phyloP scores from a whole-genome alignment of 2,329 filamentous ascomycete species.

The Stachybotrys echinatus region DNA sequence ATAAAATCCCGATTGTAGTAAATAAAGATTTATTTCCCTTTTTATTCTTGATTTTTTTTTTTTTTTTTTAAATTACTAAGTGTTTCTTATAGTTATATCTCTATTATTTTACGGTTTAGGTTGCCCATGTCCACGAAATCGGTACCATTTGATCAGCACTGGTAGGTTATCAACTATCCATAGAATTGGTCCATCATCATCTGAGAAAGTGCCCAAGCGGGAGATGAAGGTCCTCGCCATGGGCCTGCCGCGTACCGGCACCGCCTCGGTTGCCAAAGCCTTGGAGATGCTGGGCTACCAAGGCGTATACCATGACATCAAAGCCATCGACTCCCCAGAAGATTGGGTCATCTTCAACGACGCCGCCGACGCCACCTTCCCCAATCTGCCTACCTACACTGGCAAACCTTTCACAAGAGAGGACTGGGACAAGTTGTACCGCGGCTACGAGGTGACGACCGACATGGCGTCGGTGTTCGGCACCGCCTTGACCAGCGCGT shows the following conservation, averaged over 20 bases:
- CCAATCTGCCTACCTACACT: constrained; percentile 17
- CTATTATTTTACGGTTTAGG: no score
- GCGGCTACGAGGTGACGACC: constrained; percentile 20
- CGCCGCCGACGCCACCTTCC: constrained; percentile 23
- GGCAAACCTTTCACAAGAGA: constrained; percentile 17
- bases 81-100: no score
- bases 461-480: constrained; percentile 22
- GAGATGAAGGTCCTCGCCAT: constrained; percentile 23
- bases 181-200: not conserved
- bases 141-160: not conserved
- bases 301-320: constrained; percentile 23
- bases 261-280: constrained; percentile 26
- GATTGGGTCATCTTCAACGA: constrained; percentile 18
- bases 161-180: not conserved
- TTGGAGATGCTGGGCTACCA: constrained; percentile 25
- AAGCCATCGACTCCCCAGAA: constrained; percentile 13
- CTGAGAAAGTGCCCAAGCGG: no score
- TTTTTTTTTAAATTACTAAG: no score
- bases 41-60: no score
- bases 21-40: no score
- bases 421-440: constrained; percentile 27
- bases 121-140: not conserved
- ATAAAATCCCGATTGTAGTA: no score
- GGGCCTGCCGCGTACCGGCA: constrained; percentile 24
- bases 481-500: constrained; percentile 19